Percentiles rank a stretch among this genome's conserved stretches.
These are phyloP conservation scores for Fomitopsis betulina DNA, from an alignment of 1,284 basidiomycete species.

Conservation along the genomic window DNA sequence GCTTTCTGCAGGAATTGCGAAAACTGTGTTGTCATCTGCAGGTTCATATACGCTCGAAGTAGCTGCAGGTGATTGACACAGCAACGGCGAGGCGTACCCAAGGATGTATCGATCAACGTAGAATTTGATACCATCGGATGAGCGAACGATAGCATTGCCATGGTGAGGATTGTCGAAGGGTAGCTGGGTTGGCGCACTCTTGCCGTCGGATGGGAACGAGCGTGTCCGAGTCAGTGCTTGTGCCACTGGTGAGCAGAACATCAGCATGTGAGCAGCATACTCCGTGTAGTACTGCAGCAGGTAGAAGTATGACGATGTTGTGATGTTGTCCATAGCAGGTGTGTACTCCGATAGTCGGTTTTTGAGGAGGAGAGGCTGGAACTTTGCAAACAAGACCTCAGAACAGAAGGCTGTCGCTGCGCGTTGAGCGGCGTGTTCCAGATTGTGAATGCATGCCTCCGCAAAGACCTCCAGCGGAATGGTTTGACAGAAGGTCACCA, in stretches of 20 bases:
- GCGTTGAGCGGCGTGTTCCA: background rate
- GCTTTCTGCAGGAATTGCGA: background rate
- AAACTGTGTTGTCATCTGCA: too few species aligned
- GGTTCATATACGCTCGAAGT: background rate
- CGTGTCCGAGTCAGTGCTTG: background rate
- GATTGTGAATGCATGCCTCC: background rate
- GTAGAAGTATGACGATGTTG: background rate
- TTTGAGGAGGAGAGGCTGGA: too few species aligned
- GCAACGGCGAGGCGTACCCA: background rate
- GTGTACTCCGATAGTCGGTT: background rate
- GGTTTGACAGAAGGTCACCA: background rate
- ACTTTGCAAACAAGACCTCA: too few species aligned
- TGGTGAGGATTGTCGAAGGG: background rate
- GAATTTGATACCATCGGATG: background rate
- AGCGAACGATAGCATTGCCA: background rate
- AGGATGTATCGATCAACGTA: background rate
- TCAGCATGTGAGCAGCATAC: background rate
- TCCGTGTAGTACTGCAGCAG: background rate
- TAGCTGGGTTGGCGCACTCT: too few species aligned
- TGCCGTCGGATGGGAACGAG: too few species aligned
- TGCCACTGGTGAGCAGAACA: background rate
- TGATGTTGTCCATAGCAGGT: background rate
- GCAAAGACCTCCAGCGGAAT: background rate
- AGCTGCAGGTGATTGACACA: background rate
- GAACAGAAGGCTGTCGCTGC: background rate